Evolutionary conservation across 352 stramenopile genomes (phyloP).

Genomic region (Blastocystis sp.): DNA sequence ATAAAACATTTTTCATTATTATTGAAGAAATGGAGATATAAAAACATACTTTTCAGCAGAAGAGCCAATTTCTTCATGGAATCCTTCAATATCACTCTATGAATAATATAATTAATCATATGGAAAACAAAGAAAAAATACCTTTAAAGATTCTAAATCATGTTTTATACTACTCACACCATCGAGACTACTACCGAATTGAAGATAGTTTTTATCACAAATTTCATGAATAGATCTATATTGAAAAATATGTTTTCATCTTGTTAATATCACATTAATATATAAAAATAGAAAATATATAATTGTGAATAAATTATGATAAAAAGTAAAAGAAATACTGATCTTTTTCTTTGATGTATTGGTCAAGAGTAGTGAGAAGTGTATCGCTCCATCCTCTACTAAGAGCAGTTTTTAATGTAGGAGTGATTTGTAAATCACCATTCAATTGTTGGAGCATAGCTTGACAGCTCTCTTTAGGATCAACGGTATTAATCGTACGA

Average conservation of each 20-base stretch:
- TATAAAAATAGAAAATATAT: no score
- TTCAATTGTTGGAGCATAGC: slow-evolving; percentile 37
- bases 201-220: slow-evolving; percentile 37
- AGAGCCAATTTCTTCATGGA: slow-evolving; percentile 22
- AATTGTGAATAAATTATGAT: no score
- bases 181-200: slow-evolving; percentile 33
- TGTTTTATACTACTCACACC: slow-evolving; percentile 23
- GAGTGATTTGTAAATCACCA: slow-evolving; percentile 37
- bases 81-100: slow-evolving; percentile 13
- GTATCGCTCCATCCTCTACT: slow-evolving; percentile 22
- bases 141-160: slow-evolving; percentile 24
- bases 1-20: no score
- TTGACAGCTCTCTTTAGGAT: slow-evolving; percentile 25
- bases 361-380: slow-evolving; percentile 19
- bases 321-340: slow-evolving; percentile 23
- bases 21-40: no score
- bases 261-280: no score
- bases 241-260: no score
- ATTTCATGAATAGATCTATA: slow-evolving; percentile 28
- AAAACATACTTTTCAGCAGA: slow-evolving; percentile 2
- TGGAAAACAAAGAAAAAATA: neutral
- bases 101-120: neutral
- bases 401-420: slow-evolving; percentile 31
- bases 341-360: slow-evolving; percentile 17
- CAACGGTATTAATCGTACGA: neutral